Evolutionary conservation across 2,329 filamentous ascomycete genomes (phyloP).

Genomic region (Ciborinia camelliae): DNA sequence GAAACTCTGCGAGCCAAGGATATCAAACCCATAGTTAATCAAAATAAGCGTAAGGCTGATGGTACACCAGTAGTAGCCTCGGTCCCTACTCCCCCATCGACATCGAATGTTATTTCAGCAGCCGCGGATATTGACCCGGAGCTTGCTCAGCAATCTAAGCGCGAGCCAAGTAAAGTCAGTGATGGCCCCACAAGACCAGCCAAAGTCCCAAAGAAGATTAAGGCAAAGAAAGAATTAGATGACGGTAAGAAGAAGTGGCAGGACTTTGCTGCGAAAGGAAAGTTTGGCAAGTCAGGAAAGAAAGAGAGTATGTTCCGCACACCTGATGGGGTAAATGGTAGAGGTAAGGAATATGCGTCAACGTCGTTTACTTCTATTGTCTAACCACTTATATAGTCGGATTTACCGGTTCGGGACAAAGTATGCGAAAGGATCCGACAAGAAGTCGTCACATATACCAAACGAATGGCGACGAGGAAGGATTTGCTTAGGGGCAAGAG

Average conservation of each 20-base stretch:
- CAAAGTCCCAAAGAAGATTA: conserved; percentile 82
- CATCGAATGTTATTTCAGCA: conserved; percentile 40
- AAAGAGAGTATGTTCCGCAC: conserved; percentile 98
- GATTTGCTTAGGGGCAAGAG: conserved; percentile 22
- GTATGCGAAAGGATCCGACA: conserved; percentile 89
- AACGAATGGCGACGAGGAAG: conserved; percentile 67
- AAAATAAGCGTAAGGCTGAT: conserved; percentile 83
- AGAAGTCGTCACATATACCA: conserved; percentile 83
- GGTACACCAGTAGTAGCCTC: conserved; percentile 53
- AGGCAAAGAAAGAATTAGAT: conserved; percentile 87
- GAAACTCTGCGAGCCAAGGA: conserved; percentile 81
- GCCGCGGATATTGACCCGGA: conserved; percentile 59
- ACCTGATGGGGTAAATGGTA: conserved; percentile 77
- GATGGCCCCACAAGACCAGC: conserved; percentile 56
- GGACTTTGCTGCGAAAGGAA: conserved; percentile 79
- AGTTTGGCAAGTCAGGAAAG: conserved; percentile 63
- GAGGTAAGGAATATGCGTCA: conserved; percentile 57
- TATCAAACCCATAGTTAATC: conserved; percentile 72
- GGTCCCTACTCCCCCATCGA: conserved; percentile 43
- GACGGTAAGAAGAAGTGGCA: conserved; percentile 92
- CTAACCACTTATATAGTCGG: conserved; percentile 62
- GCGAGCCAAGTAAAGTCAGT: conserved; percentile 60
- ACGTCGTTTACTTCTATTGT: conserved; percentile 6
- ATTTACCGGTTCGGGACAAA: conserved; percentile 90
- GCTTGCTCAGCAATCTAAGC: conserved; percentile 59